Evolutionary conservation across 148 eudicot genomes (phyloP).

Genomic region (Vaccinium corymbosum): DNA sequence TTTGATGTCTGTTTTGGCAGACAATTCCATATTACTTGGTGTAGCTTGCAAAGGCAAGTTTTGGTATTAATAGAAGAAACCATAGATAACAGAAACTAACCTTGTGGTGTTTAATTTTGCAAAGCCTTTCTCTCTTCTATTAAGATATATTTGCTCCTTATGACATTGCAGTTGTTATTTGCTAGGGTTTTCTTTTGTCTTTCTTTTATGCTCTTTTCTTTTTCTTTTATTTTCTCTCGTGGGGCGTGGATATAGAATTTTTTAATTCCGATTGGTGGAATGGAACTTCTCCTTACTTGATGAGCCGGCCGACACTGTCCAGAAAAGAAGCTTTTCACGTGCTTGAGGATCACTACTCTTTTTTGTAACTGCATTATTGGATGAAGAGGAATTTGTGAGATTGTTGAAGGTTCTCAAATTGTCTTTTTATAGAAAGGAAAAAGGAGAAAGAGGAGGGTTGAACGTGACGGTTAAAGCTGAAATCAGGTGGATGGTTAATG

Average conservation of each 20-base stretch:
- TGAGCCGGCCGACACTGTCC: neutral
- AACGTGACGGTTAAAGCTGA: neutral
- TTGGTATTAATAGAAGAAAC: neutral
- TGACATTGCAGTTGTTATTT: neutral
- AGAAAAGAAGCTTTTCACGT: neutral
- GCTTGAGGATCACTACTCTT: neutral
- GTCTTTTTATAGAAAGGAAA: neutral
- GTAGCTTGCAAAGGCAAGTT: neutral
- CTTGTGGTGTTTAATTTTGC: neutral
- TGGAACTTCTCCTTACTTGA: conserved; percentile 2
- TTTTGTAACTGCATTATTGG: neutral
- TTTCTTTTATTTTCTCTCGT: neutral
- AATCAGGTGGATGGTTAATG: neutral
- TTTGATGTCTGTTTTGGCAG: neutral
- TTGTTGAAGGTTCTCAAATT: neutral
- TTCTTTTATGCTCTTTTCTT: neutral
- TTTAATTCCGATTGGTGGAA: neutral
- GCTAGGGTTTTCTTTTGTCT: neutral
- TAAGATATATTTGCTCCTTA: neutral
- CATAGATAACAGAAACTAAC: neutral
- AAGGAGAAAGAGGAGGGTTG: neutral
- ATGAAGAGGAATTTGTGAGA: neutral
- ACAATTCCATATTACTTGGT: neutral
- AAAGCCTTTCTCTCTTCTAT: neutral
- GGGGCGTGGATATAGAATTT: neutral